Evolutionary conservation across 2,329 filamentous ascomycete genomes (phyloP), one percentile per base, ranked within the genome.

Genomic region (Stagonosporopsis rhizophila): DNA sequence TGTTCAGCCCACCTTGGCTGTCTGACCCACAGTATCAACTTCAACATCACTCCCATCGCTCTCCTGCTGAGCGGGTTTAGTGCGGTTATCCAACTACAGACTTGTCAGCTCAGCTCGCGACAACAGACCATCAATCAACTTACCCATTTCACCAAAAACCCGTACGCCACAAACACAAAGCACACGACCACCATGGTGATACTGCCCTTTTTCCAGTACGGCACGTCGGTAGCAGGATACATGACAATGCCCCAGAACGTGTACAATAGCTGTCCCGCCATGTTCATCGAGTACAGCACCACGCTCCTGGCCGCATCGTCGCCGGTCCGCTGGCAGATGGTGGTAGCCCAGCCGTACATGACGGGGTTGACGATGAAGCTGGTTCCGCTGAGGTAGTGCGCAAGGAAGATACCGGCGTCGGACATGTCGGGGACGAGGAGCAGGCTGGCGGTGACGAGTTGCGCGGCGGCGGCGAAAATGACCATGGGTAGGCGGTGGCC

Each of bases 241-340:
- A 81, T 61, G 0, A 73, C 67, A 4, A 81, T 79, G 0, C 78
- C 79, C 78, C 78, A 81, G 48, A 78, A 80, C 0, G 79, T 80
- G 53, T 76, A 80, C 30, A 81, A 44, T 0, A 76, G 54, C 50
- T 70, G 68, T 1, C 71, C 71, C 0, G 69, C 69, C 7, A 72
- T 70, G 3, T 72, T 75, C 77, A 80, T 79, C 0, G 67, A 68
- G 22, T 74, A 75, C 0, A 81, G 40, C 0, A 74, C 74, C 0
- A 80, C 72, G n/a, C 70, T 70, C 2, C 79, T 63, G 0, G 69
- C 61, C 0, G 78, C 77, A 53, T 81, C 78, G 14, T 80, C 79
- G 1, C 76, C 75, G 1, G 55, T 61, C 3, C 74, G 62, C 52
- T 72, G 67, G 7, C 71, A 64, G 14, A 79, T 73, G 7, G 68